Base-by-base conservation (phyloP, 75 land plant genomes). In the Picea sitchensis region DNA sequence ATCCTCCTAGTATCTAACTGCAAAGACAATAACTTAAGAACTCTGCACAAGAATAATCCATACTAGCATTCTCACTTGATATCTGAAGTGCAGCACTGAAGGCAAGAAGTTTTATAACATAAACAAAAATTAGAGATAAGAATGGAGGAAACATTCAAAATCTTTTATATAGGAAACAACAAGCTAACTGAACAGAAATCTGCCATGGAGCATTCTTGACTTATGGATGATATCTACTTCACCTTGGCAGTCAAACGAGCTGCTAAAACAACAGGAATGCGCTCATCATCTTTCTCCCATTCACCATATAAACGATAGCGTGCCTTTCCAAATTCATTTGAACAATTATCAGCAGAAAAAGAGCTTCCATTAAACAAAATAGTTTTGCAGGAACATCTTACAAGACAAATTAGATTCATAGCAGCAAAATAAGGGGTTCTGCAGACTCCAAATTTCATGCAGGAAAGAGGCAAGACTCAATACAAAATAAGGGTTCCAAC, bases 201-300 rank as follows among this genome's bases (percentile, higher is more conserved):
- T 65, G 6, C 9, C 18, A 3, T 59, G 12, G 23, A 34, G 32
- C 69, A 76, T 65, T 65, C 17, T 76, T 26, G 11, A 11, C n/a
- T n/a, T 41, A 12, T 71, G 13, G 51, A 44, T 44, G 54, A 31
- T 36, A 11, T 44, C 74, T 71, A 44, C 21, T 57, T 78, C 68
- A 95, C 99, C 98, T 91, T 95, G 5, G 99, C 98, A 77, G 93
- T 95, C 79, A 92, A 94, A 38, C 95, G 95, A 61, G 99, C 98
- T 36, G 95, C 94, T 78, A 96, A 86, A 73, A 98, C 80, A 89
- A 93, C 81, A 32, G 99, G 99, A 81, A 84, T 84, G 26, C 79
- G 84, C 73, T 98, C 99, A 88, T 98, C 99, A 31, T 98, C 99
- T 80, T 91, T 98, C 38, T 98, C 99, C 99, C 99, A 98, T 80